Evolutionary conservation across 148 eudicot genomes (phyloP).

Genomic region (Camellia sinensis): DNA sequence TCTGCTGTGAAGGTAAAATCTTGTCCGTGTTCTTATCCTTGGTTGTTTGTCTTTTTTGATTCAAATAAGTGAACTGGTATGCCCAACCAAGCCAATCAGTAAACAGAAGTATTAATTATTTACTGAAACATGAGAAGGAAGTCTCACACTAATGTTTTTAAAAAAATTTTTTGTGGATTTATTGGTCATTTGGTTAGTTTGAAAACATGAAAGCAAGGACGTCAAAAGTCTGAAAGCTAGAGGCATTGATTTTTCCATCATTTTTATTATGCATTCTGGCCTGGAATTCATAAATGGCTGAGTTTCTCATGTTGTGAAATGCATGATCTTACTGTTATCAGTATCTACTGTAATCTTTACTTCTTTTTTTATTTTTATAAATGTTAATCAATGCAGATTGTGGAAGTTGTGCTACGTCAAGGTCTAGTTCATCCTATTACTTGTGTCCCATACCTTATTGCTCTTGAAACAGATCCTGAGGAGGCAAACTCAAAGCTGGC

Average conservation of each 20-base stretch:
- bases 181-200: neutral
- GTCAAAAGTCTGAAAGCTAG: conserved; percentile 1
- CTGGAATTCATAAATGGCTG: neutral
- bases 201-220: neutral
- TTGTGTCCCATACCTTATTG: conserved; percentile 94
- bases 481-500: conserved; percentile 87
- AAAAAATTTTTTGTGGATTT: neutral
- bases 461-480: conserved; percentile 91
- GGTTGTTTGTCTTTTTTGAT: neutral
- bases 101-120: neutral
- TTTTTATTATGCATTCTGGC: neutral
- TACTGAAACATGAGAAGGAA: neutral
- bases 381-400: conserved; percentile 53
- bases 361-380: neutral
- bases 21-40: conserved; percentile 6
- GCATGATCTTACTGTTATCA: neutral
- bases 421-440: conserved; percentile 99
- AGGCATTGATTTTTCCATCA: neutral
- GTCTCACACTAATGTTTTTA: neutral
- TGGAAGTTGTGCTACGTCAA: conserved; percentile 91
- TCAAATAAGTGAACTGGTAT: neutral
- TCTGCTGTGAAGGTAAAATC: conserved; percentile 66
- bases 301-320: neutral
- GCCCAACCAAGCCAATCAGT: neutral
- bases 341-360: neutral